Conservation (phyloP, 306 rosid genomes). For the Purshia tridentata region DNA sequence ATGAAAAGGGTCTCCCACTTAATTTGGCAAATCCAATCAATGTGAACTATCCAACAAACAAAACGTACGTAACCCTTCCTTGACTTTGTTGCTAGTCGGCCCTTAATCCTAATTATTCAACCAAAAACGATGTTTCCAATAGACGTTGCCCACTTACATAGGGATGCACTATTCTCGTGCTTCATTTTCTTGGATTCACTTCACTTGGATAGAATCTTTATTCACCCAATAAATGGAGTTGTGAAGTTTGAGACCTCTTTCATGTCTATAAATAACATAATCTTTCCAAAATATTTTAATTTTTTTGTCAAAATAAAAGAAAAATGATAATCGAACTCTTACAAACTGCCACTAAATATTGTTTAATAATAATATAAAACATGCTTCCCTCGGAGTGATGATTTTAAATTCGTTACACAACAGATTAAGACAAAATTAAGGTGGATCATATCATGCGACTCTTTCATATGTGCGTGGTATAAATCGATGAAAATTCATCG, state of each 20-base stretch:
- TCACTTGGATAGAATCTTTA: background rate
- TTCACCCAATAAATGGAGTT: too few relatives aligned
- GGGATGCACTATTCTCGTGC: background rate
- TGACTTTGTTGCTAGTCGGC: background rate
- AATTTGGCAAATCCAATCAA: background rate
- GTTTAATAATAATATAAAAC: background rate
- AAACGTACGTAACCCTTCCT: background rate
- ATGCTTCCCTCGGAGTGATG: background rate
- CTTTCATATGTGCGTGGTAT: background rate
- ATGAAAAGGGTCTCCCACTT: background rate
- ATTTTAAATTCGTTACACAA: background rate
- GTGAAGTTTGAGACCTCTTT: too few relatives aligned
- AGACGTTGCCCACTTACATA: slow-evolving; percentile 21
- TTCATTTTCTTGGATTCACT: background rate
- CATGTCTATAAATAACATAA: too few relatives aligned
- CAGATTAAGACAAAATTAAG: background rate
- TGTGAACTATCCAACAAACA: background rate
- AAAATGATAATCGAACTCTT: too few relatives aligned
- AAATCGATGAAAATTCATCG: too few relatives aligned
- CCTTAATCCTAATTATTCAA: background rate
- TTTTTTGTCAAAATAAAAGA: too few relatives aligned
- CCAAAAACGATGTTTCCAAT: slow-evolving; percentile 5
- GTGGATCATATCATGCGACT: background rate
- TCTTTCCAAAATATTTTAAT: too few relatives aligned
- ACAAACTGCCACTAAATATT: too few relatives aligned